Percentiles rank a stretch among this genome's conserved stretches.
Conservation (phyloP, 2,329 filamentous ascomycete genomes). For the Daldinia sp. region DNA sequence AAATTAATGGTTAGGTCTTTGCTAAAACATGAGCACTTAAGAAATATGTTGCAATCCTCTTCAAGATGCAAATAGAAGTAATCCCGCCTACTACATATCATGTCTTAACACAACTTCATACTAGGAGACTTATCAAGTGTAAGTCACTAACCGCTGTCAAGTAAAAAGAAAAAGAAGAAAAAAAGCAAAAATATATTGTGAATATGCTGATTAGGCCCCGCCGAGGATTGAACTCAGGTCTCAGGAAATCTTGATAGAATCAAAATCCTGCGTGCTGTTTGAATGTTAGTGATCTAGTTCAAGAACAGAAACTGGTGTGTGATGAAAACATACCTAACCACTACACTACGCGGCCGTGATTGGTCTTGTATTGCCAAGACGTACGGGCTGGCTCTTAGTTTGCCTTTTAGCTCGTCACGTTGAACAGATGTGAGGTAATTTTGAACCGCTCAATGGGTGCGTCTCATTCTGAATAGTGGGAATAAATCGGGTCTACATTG, state of each 20-base stretch:
- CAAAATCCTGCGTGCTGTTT: constrained; percentile 13
- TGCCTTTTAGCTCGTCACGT: background rate
- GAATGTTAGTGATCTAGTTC: constrained; percentile 10
- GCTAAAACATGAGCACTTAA: background rate
- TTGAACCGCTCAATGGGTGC: background rate
- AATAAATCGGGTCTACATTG: background rate
- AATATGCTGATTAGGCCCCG: constrained; percentile 15
- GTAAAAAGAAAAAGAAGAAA: background rate
- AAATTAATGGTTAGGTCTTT: background rate
- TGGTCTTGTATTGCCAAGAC: constrained; percentile 13
- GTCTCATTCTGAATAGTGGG: background rate
- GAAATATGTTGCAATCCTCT: background rate
- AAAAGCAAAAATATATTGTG: background rate
- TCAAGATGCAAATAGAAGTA: background rate
- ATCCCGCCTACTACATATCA: background rate
- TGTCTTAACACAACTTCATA: background rate
- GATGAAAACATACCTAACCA: constrained; percentile 20
- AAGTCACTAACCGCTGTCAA: too few species aligned
- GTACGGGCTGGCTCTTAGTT: constrained; percentile 1
- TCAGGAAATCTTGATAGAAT: constrained; percentile 21
- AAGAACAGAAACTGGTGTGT: background rate
- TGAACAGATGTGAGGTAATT: background rate
- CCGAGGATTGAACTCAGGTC: constrained; percentile 32
- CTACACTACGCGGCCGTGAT: constrained; percentile 23
- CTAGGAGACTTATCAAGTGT: background rate